Evolutionary conservation across 23 red algal genomes (phyloP).

Genomic region (Gracilaria gracilis): DNA sequence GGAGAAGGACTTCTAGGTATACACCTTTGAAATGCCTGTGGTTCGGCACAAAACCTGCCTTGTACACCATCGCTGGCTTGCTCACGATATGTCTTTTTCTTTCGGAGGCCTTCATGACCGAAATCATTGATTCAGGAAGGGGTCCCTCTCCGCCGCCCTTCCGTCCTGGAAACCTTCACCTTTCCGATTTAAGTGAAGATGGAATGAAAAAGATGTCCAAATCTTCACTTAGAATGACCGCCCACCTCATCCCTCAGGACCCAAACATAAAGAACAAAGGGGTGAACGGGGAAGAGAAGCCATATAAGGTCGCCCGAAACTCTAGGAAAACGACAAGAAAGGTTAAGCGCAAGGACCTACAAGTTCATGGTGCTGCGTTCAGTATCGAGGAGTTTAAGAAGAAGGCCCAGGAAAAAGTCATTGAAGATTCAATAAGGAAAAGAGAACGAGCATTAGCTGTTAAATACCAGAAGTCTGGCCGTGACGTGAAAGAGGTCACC

Average conservation of each 20-base stretch:
- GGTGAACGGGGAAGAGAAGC: not conserved
- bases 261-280: too few species aligned
- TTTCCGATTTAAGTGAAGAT: not conserved
- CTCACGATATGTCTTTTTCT: constrained; percentile 28
- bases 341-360: not conserved
- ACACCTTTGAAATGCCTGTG: not conserved
- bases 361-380: not conserved
- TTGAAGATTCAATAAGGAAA: constrained; percentile 46
- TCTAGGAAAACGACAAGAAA: not conserved
- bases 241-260: not conserved
- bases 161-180: not conserved
- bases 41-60: not conserved
- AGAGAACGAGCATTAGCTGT: not conserved
- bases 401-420: constrained; percentile 29
- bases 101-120: constrained; percentile 24
- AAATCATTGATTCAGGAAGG: not conserved
- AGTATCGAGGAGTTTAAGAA: constrained; percentile 49
- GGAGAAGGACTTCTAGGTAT: constrained; percentile 1
- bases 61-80: constrained; percentile 4
- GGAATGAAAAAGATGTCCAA: not conserved
- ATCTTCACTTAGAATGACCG: constrained; percentile 25
- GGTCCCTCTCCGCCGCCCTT: not conserved
- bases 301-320: not conserved
- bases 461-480: not conserved
- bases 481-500: not conserved